These are phyloP conservation scores for Laguncularia racemosa DNA, from an alignment of 345 rosid species.

Conservation along the genomic window DNA sequence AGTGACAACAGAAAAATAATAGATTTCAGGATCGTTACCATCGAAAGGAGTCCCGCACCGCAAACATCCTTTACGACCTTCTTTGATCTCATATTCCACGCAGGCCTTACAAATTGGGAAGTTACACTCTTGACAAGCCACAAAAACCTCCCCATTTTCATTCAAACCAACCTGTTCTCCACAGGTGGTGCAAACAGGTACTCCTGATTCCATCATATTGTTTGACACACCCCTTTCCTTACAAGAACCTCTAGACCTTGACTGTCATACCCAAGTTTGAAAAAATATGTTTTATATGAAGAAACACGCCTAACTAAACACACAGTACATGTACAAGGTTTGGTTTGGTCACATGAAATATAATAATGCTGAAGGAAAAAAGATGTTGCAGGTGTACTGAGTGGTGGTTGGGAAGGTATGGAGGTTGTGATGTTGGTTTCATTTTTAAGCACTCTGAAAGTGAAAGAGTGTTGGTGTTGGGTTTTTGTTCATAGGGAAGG, in stretches of 20 bases:
- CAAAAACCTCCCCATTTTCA: constrained; percentile 59
- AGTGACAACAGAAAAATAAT: neutral
- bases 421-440: constrained; percentile 4
- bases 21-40: constrained; percentile 25
- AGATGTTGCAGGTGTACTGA: neutral
- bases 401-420: constrained; percentile 25
- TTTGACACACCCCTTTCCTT: neutral
- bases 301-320: neutral
- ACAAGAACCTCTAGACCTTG: neutral
- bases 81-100: constrained; percentile 74
- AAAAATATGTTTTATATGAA: neutral
- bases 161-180: constrained; percentile 64
- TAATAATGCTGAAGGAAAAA: constrained; percentile 5
- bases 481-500: constrained; percentile 2
- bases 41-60: constrained; percentile 73
- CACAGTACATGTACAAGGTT: too few species aligned
- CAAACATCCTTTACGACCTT: constrained; percentile 71
- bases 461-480: constrained; percentile 20
- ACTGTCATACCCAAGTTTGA: neutral
- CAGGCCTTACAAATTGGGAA: constrained; percentile 92
- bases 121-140: constrained; percentile 79
- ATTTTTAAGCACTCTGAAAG: constrained; percentile 3
- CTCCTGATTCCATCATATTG: constrained; percentile 77
- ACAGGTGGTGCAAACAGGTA: constrained; percentile 73
- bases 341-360: neutral